A percentile compares a stretch with the other conserved stretches of the same genome.
These are phyloP conservation scores for Chalciporus pseudorubinellus DNA, from an alignment of 768 basidiomycete genomes.

Conservation along the genomic window DNA sequence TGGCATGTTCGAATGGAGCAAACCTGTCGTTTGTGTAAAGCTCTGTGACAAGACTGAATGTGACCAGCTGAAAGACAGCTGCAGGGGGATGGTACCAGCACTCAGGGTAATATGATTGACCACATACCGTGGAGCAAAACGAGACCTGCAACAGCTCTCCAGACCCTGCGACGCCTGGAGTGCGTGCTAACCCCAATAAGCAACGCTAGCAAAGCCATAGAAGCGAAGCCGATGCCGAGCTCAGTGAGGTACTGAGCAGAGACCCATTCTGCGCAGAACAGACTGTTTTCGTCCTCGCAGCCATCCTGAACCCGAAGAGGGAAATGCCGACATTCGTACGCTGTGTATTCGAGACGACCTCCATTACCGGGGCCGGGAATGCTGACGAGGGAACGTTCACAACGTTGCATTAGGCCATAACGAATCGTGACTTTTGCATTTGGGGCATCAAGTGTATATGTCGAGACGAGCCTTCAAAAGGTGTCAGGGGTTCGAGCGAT, in stretches of 20 bases:
- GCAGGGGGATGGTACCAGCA: not conserved
- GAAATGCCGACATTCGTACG: slow-evolving; percentile 64
- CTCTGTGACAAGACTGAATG: slow-evolving; percentile 65
- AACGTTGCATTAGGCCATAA: slow-evolving; percentile 60
- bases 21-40: slow-evolving; percentile 47
- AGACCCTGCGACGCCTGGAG: slow-evolving; percentile 70
- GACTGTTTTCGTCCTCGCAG: slow-evolving; percentile 51
- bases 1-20: slow-evolving; percentile 54
- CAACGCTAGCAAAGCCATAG: slow-evolving; percentile 54
- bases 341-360: slow-evolving; percentile 47
- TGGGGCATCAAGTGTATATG: slow-evolving; percentile 39
- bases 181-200: slow-evolving; percentile 70
- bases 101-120: not conserved
- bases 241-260: slow-evolving; percentile 68
- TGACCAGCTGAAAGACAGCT: slow-evolving; percentile 60
- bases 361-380: slow-evolving; percentile 46
- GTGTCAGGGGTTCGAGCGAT: slow-evolving; percentile 21
- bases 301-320: slow-evolving; percentile 49
- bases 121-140: slow-evolving; percentile 56
- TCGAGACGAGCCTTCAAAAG: slow-evolving; percentile 41
- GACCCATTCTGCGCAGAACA: slow-evolving; percentile 67
- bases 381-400: slow-evolving; percentile 49
- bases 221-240: slow-evolving; percentile 62
- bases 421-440: slow-evolving; percentile 46
- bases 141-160: slow-evolving; percentile 69